These are phyloP conservation scores for Agaricus subrufescens DNA, from an alignment of 768 basidiomycete species.

Conservation along the genomic window DNA sequence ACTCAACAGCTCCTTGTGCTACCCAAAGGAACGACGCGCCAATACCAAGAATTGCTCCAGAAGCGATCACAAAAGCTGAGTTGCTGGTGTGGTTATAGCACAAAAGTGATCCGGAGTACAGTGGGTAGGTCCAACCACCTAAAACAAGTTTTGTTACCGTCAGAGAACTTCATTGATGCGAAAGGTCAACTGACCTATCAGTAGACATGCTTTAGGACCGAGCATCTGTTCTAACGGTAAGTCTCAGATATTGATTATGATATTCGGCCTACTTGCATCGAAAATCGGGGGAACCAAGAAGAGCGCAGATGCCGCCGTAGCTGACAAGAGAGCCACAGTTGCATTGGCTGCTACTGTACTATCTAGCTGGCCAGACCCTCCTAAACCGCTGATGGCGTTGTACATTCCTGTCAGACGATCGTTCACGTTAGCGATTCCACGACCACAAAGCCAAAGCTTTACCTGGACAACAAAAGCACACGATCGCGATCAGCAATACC, in stretches of 20 bases:
- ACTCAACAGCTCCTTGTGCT: conserved; percentile 22
- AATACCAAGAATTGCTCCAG: conserved; percentile 23
- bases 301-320: conserved; percentile 24
- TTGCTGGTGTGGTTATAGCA: conserved; percentile 24
- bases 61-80: conserved; percentile 23
- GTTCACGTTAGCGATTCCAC: not conserved
- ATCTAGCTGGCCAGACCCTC: conserved; percentile 25
- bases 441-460: not conserved
- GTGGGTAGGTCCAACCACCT: conserved; percentile 23
- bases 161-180: not conserved
- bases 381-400: conserved; percentile 23
- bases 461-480: conserved; percentile 27
- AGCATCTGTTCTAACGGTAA: conserved; percentile 15
- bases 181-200: conserved; percentile 16
- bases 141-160: not conserved
- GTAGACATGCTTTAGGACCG: conserved; percentile 21
- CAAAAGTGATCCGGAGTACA: conserved; percentile 23
- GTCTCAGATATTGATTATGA: not conserved
- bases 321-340: conserved; percentile 21
- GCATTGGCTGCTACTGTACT: conserved; percentile 26
- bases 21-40: conserved; percentile 26
- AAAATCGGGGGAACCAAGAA: conserved; percentile 23
- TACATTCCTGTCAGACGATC: conserved; percentile 19
- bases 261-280: conserved; percentile 16
- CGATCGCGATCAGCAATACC: conserved; percentile 21